Evolutionary conservation across 306 rosid genomes (phyloP), one percentile per base, ranked within the genome.

Genomic region (Cajanus cajan): DNA sequence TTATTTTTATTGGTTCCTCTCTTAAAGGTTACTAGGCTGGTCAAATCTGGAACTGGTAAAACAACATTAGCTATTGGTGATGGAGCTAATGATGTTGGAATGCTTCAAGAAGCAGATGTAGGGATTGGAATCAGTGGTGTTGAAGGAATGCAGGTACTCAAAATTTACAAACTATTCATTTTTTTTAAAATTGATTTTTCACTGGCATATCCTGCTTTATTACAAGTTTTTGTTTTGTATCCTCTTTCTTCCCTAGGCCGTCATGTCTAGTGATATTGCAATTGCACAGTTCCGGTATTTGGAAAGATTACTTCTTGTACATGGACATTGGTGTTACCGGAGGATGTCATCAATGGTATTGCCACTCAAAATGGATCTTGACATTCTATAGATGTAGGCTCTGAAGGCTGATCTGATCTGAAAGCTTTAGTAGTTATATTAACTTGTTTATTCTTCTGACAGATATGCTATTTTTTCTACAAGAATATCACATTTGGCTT

Each of bases 281-380:
- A 94, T 94, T 48, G 97, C 98, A 2, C 98, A 94, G 81, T 94
- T 94, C 63, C 87, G 83, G 63, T 94, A 85, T 85, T 82, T 94
- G 87, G 97, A 94, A 88, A 89, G 88, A 31, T 80, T 94, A 78
- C 93, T 94, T 61, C 94, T 94, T 70, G 98, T 94, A 31, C 98
- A 94, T 62, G 98, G 98, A 34, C 98, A 94, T 78, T 94, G 98
- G 98, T 94, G 98, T 84, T 92, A 90, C 86, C 79, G 94, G 80
- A 85, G 97, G 84, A 88, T 92, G 78, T 84, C 98, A 33, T 83
- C 93, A 54, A 94, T 94, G 98, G 98, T 94, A 89, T 65, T 78
- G 64, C 33, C n/a, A 77, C 82, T 77, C 19, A 44, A 72, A 19
- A 13, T 65, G 9, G 37, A 70, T 41, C 76, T 41, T 55, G 54